Conservation (phyloP, 1,284 basidiomycete species). For the Cutaneotrichosporon dermatis region DNA sequence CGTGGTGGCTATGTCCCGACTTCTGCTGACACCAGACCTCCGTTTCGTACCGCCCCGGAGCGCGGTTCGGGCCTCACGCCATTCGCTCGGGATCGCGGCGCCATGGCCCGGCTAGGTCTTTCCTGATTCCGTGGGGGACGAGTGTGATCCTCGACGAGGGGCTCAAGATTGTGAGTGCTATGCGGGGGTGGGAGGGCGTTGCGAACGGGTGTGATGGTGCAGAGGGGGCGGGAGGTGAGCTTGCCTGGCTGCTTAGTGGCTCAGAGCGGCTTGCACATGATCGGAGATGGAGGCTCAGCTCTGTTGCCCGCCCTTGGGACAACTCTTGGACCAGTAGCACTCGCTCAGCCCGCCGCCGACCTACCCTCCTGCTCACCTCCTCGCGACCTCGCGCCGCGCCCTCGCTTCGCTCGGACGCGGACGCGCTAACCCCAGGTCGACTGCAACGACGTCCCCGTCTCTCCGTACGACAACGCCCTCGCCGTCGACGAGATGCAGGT, state of each 20-base stretch:
- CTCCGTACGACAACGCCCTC: constrained; percentile 48
- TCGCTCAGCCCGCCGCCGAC: too few relatives aligned
- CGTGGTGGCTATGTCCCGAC: too few relatives aligned
- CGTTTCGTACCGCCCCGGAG: constrained; percentile 30
- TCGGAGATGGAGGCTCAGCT: too few relatives aligned
- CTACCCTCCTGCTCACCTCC: too few relatives aligned
- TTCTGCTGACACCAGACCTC: constrained; percentile 15
- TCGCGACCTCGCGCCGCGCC: too few relatives aligned
- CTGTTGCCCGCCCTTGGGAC: too few relatives aligned
- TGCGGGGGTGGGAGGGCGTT: too few relatives aligned
- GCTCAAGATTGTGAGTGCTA: constrained; percentile 17
- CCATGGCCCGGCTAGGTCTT: constrained; percentile 13
- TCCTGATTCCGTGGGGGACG: constrained; percentile 16
- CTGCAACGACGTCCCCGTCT: constrained; percentile 48
- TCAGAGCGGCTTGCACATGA: too few relatives aligned
- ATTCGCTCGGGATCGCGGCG: constrained; percentile 26
- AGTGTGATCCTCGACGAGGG: constrained; percentile 12
- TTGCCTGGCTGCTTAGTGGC: too few relatives aligned
- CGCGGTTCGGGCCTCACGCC: constrained; percentile 46
- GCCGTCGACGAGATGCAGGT: constrained; percentile 49
- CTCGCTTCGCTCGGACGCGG: not conserved
- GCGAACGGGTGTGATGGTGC: too few relatives aligned
- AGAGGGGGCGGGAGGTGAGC: too few relatives aligned
- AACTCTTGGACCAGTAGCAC: too few relatives aligned
- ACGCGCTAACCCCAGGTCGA: constrained; percentile 34